Percentiles rank a stretch among this genome's conserved stretches.
Evolutionary conservation across 2,329 filamentous ascomycete species (phyloP).

Genomic region (Fusarium succisae): DNA sequence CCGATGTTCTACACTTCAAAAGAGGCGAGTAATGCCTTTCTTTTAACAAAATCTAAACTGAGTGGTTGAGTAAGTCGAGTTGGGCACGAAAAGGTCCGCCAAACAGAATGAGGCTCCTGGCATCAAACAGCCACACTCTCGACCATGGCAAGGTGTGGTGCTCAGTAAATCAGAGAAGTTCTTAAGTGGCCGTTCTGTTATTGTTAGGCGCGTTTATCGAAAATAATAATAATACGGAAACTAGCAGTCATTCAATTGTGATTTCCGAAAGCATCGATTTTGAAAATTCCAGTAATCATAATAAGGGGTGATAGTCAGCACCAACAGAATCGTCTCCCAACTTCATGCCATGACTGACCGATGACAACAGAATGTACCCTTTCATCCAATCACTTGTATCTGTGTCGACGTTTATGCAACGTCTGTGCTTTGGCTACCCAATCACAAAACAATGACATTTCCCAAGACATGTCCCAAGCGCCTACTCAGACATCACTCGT

Average conservation of each 20-base stretch:
- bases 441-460: not conserved
- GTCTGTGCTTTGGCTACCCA: not conserved
- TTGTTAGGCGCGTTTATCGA: not conserved
- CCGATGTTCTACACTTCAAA: not conserved
- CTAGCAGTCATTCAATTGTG: not conserved
- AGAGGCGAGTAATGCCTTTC: not conserved
- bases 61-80: not conserved
- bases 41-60: not conserved
- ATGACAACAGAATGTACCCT: not conserved
- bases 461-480: not conserved
- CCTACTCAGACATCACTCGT: conserved; percentile 6
- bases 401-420: conserved; percentile 1
- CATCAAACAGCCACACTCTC: not conserved
- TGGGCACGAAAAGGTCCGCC: not conserved
- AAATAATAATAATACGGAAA: not conserved
- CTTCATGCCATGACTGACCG: conserved; percentile 3
- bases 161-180: not conserved
- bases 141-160: not conserved
- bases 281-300: conserved; percentile 8
- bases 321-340: not conserved
- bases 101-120: not conserved
- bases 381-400: conserved; percentile 3
- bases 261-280: not conserved
- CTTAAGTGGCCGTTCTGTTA: not conserved
- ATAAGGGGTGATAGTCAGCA: not conserved